Base-by-base conservation (phyloP, 1,284 basidiomycete genomes). In the Cystodermella granulosa region DNA sequence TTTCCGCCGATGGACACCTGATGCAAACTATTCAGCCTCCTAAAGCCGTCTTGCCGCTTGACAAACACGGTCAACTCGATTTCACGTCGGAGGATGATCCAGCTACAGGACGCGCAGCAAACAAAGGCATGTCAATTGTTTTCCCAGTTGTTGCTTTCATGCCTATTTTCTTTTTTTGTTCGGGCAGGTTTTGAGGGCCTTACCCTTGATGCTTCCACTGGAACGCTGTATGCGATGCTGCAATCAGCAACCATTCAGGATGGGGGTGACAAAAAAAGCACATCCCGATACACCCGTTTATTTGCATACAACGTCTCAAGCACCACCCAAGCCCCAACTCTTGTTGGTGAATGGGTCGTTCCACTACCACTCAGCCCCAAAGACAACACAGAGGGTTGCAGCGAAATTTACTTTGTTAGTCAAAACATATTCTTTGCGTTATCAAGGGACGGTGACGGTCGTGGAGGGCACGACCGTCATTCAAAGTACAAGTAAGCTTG, bases 231-330 rank as follows among this genome's bases (percentile, higher is more conserved):
- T 52, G 80, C 75, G 1, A 73, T 84, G 50, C 70, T 85, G 1
- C 83, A 85, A 54, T 73, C 75, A 8, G 83, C 80, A 3, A 76
- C 78, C 0, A 73, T 83, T 6, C 83, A 86, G 53, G 83, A 85
- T 51, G 80, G 79, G 14, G 80, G 79, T 2, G 58, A 58, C 42
- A 63, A 70, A 46, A 73, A 76, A 46, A 58, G 59, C 2, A 77
- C 73, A 4, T 67, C 70, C 3, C 66, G 76, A 5, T 77, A 70
- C 58, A 78, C 81, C 2, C 74, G 82, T 5, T 64, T 84, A 4
- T 58, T 84, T 16, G 79, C 74, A 1, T 84, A 74, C 51, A 67
- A 83, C 48, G 66, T 83, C 34, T 67, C 70, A 2, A 48, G 65
- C 20, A 50, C 65, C 1, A 50, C 53, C 7, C 39, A 52, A 4